Evolutionary conservation across 2,329 filamentous ascomycete genomes (phyloP).

Genomic region (Exophiala sp.): DNA sequence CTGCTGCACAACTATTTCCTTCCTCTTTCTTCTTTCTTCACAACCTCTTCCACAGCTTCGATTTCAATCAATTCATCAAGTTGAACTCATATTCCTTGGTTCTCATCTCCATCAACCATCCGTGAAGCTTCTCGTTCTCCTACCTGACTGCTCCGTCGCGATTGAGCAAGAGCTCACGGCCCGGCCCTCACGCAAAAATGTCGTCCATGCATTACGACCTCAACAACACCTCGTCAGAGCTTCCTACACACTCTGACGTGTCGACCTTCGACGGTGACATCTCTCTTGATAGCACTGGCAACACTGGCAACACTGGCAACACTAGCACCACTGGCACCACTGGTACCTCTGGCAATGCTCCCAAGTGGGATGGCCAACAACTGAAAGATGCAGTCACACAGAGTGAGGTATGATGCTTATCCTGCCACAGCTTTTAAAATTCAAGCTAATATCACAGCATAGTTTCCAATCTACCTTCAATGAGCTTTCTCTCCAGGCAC

Average conservation of each 20-base stretch:
- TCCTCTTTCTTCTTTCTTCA: background rate
- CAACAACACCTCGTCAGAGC: background rate
- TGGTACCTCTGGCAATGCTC: conserved; percentile 3
- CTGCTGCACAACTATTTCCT: background rate
- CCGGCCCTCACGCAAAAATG: background rate
- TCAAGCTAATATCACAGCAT: background rate
- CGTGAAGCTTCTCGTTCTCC: background rate
- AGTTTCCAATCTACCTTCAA: background rate
- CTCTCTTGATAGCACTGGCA: background rate
- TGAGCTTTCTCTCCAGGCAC: background rate
- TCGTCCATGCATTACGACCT: background rate
- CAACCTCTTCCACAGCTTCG: background rate
- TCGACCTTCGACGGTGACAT: background rate
- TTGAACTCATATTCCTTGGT: background rate
- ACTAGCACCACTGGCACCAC: background rate
- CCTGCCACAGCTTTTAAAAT: background rate
- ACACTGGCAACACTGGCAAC: background rate
- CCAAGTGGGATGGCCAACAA: conserved; percentile 15
- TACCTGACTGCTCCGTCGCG: background rate
- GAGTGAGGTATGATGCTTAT: conserved; percentile 22
- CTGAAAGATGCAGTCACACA: conserved; percentile 22
- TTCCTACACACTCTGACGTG: background rate
- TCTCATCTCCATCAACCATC: background rate
- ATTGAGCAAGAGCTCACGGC: background rate
- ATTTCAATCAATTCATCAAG: background rate